phyloP scores from a whole-genome alignment of 805 yeast genomes.

The Metschnikowia cerradonensis region DNA sequence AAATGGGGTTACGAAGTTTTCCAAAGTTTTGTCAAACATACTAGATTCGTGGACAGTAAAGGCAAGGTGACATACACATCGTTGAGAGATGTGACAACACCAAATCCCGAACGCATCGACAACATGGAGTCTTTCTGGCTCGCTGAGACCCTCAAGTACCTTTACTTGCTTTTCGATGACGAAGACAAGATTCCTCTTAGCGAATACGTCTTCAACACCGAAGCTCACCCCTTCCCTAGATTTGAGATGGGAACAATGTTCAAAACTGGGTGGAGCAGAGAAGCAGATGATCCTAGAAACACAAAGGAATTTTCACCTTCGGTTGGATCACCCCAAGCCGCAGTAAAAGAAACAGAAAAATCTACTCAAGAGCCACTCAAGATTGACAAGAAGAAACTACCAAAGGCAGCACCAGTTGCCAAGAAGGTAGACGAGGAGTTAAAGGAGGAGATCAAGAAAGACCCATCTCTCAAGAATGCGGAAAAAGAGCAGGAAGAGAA shows the following conservation, averaged over 20 bases:
- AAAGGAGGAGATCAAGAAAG: slow-evolving; percentile 31
- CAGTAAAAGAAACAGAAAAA: slow-evolving; percentile 3
- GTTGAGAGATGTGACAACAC: slow-evolving; percentile 57
- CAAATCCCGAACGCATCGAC: slow-evolving; percentile 54
- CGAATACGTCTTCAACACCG: slow-evolving; percentile 79
- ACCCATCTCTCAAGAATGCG: slow-evolving; percentile 29
- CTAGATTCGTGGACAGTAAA: slow-evolving; percentile 42
- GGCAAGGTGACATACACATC: slow-evolving; percentile 56
- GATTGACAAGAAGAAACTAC: slow-evolving; percentile 29
- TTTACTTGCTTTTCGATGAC: slow-evolving; percentile 48
- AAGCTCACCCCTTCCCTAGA: slow-evolving; percentile 89
- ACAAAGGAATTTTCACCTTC: slow-evolving; percentile 7
- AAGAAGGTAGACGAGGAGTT: slow-evolving; percentile 35
- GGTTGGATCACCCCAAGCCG: slow-evolving; percentile 14
- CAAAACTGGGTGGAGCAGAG: slow-evolving; percentile 60
- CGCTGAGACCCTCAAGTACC: slow-evolving; percentile 86
- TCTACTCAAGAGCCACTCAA: slow-evolving; percentile 8
- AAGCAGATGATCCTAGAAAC: slow-evolving; percentile 20
- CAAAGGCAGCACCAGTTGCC: slow-evolving; percentile 41
- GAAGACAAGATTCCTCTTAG: slow-evolving; percentile 60
- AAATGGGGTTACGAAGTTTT: slow-evolving; percentile 89
- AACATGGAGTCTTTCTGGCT: slow-evolving; percentile 92
- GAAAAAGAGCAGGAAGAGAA: slow-evolving; percentile 27
- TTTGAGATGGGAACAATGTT: slow-evolving; percentile 50
- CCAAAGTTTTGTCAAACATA: slow-evolving; percentile 58